Conservation (phyloP, 495 filamentous ascomycete species). For the Hypoxylon intermedium region DNA sequence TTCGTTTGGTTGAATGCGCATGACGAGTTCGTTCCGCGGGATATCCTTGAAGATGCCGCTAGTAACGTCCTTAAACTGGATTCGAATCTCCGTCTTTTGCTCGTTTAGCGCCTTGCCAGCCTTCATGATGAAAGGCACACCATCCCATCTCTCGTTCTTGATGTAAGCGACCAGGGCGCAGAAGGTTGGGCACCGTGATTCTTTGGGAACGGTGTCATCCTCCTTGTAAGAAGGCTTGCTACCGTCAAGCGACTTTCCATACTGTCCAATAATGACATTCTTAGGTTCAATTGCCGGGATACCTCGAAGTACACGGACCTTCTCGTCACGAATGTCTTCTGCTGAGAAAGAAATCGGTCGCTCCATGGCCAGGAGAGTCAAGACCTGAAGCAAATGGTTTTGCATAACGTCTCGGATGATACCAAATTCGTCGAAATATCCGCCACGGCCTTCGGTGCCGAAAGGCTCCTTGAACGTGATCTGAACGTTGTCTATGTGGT, state of each 20-base stretch:
- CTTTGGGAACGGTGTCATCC: constrained; percentile 97
- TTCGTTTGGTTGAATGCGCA: constrained; percentile 99
- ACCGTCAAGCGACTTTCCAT: constrained; percentile 94
- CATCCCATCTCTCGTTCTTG: constrained; percentile 99
- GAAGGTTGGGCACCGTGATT: constrained; percentile 97
- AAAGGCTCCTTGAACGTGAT: constrained; percentile 99
- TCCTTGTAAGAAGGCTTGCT: constrained; percentile 98
- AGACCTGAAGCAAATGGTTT: constrained; percentile 93
- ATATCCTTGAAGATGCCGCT: constrained; percentile 99
- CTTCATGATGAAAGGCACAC: constrained; percentile 99
- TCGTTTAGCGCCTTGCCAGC: constrained; percentile 99
- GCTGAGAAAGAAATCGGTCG: constrained; percentile 97
- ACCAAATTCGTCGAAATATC: constrained; percentile 99
- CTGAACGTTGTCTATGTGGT: constrained; percentile 99
- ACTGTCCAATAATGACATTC: constrained; percentile 99
- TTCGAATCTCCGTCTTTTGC: constrained; percentile 99
- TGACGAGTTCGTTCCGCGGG: constrained; percentile 97
- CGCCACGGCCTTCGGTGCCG: constrained; percentile 97
- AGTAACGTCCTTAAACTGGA: constrained; percentile 99
- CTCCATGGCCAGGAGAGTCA: constrained; percentile 98
- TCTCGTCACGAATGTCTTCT: constrained; percentile 98
- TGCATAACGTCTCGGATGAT: constrained; percentile 99
- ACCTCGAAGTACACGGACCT: constrained; percentile 92
- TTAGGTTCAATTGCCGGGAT: constrained; percentile 98
- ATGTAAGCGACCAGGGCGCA: constrained; percentile 96